phyloP scores from a whole-genome alignment of 345 rosid genomes.

The Salix caprea region DNA sequence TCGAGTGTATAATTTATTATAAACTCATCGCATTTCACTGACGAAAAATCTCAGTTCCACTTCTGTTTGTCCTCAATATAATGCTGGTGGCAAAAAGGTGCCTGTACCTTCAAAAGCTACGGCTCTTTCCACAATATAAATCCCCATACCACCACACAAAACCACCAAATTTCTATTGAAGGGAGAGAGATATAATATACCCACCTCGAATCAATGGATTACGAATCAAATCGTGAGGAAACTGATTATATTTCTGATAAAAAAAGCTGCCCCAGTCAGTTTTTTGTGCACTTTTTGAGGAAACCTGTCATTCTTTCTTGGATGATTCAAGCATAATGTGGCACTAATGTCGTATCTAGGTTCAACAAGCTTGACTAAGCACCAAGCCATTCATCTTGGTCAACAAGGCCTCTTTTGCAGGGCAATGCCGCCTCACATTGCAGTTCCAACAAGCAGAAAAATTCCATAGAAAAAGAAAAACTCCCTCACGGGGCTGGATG shows the following conservation, averaged over 20 bases:
- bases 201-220: not conserved
- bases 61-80: not conserved
- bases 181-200: not conserved
- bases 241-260: not conserved
- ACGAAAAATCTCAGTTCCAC: not conserved
- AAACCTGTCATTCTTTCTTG: slow-evolving; percentile 1
- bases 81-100: not conserved
- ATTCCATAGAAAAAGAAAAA: not conserved
- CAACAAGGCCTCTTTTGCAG: not conserved
- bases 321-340: not conserved
- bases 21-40: not conserved
- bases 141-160: not conserved
- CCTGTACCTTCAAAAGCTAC: slow-evolving; percentile 3
- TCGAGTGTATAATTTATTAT: not conserved
- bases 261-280: not conserved
- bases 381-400: not conserved
- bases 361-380: not conserved
- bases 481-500: not conserved
- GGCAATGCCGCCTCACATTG: not conserved
- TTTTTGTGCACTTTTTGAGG: not conserved
- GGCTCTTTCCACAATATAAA: not conserved
- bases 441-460: not conserved
- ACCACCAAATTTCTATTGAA: not conserved
- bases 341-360: not conserved
- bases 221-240: not conserved